Base-by-base conservation (phyloP, 495 filamentous ascomycete species). In the Penicillium malachiteum region DNA sequence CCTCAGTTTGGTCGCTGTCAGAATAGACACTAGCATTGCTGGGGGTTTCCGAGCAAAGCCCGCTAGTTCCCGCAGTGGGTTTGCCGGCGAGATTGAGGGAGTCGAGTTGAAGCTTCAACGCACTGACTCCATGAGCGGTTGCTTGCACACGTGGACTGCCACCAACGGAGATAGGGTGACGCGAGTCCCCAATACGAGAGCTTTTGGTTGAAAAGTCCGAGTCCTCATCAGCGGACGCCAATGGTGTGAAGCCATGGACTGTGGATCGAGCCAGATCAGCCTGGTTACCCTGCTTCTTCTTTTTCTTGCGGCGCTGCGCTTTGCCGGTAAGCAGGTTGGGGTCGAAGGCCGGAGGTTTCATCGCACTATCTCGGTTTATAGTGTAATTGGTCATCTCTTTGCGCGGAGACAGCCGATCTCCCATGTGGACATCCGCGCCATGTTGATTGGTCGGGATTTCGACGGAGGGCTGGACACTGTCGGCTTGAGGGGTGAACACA, bases 241-340 rank as follows among this genome's bases (percentile, higher is more conserved):
- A 74, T n/a, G 91, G 89, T n/a, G 88, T 92, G 62, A 95, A 93
- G 6, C 91, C 91, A 62, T 84, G 86, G 41, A 92, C 84, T 35
- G 87, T 89, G 31, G 80, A 87, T 56, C 85, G 74, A 40, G 91
- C 90, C 39, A 84, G 82, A 35, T 81, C 75, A 26, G 80, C 82
- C 53, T 73, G 63, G 9, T 63, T 61, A 52, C 66, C 66, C 56
- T 80, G 76, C 62, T 79, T 75, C 64, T 80, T 83, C 67, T 78
- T 86, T 55, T 72, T 75, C 58, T 73, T 78, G 40, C 73, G 61
- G 45, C 68, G 64, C 62, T 69, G 59, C 26, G 50, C 30, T 61
- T 75, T 71, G 45, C 72, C 60, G 35, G 69, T 49, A 34, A 74
- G 57, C 46, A 65, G 59, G 43, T 68, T 50, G 37, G 55, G 62